Percentiles rank a stretch among this genome's conserved stretches.
These are phyloP conservation scores for Microdochium nivale DNA, from an alignment of 2,329 filamentous ascomycete species.

Conservation along the genomic window DNA sequence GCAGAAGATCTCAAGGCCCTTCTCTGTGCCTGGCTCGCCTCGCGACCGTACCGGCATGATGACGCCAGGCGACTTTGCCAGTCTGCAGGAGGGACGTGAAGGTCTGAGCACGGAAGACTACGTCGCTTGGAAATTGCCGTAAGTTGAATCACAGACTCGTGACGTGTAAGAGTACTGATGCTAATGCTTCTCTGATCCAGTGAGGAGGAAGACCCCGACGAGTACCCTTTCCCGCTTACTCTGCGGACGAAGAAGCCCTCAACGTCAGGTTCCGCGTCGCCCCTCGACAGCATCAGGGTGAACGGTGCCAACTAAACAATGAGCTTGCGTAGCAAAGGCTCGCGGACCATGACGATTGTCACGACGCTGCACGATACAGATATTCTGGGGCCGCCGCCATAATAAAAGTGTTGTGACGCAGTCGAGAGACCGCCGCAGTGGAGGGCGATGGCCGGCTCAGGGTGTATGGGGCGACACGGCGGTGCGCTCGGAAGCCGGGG, in stretches of 20 bases:
- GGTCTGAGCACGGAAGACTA: slow-evolving; percentile 95
- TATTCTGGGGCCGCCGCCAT: not conserved
- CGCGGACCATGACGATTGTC: not conserved
- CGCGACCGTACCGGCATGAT: slow-evolving; percentile 92
- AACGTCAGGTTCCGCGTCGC: slow-evolving; percentile 25
- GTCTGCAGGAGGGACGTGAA: slow-evolving; percentile 87
- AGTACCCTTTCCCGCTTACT: slow-evolving; percentile 52
- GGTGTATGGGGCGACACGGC: too few species aligned
- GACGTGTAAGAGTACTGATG: not conserved
- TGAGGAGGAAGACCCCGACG: slow-evolving; percentile 87
- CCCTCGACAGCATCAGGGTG: slow-evolving; percentile 30
- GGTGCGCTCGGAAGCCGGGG: too few species aligned
- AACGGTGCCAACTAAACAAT: slow-evolving; percentile 26
- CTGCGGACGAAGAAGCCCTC: slow-evolving; percentile 40
- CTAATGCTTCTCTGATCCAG: slow-evolving; percentile 36
- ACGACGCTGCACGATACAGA: not conserved
- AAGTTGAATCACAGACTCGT: slow-evolving; percentile 38
- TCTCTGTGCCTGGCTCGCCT: slow-evolving; percentile 90
- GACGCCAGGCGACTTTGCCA: slow-evolving; percentile 97
- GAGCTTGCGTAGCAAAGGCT: not conserved
- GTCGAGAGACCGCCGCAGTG: too few species aligned
- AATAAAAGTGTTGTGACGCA: not conserved
- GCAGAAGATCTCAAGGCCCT: slow-evolving; percentile 88
- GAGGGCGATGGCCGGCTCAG: too few species aligned
- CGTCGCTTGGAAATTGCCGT: slow-evolving; percentile 96